Conservation (phyloP, 805 yeast species). For the Tanozyma kutaoensis region DNA sequence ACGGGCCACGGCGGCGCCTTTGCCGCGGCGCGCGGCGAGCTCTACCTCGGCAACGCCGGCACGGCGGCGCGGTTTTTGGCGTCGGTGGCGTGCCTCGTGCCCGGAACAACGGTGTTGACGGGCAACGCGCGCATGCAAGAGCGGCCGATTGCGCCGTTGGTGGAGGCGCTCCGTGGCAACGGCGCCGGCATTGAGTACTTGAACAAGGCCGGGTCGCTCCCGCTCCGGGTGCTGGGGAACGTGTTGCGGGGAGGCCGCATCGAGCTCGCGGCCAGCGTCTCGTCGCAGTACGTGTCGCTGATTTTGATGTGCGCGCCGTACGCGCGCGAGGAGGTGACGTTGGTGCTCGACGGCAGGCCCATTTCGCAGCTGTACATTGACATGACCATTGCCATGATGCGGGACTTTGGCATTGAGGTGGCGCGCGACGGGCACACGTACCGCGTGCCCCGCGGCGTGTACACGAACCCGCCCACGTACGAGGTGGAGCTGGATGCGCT, state of each 20-base stretch:
- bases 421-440: constrained; percentile 70
- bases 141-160: constrained; percentile 92
- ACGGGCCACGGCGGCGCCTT: constrained; percentile 77
- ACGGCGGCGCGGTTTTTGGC: constrained; percentile 94
- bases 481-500: constrained; percentile 95
- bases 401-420: constrained; percentile 72
- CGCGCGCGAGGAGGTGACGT: constrained; percentile 77
- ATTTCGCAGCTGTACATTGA: constrained; percentile 91
- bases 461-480: constrained; percentile 71
- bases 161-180: constrained; percentile 74
- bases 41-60: constrained; percentile 94
- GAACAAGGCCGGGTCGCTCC: constrained; percentile 72
- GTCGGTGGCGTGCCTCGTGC: constrained; percentile 79
- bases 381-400: constrained; percentile 96
- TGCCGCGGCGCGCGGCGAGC: constrained; percentile 46
- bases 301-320: constrained; percentile 96
- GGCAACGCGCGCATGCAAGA: constrained; percentile 97
- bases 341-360: constrained; percentile 87
- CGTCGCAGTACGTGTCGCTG: constrained; percentile 95
- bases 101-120: constrained; percentile 52
- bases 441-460: constrained; percentile 76
- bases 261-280: constrained; percentile 89
- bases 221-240: constrained; percentile 61
- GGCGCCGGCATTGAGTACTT: constrained; percentile 67
- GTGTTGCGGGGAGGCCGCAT: constrained; percentile 83